phyloP scores from a whole-genome alignment of 495 filamentous ascomycete genomes.

The Hypoxylon lienhwacheense region DNA sequence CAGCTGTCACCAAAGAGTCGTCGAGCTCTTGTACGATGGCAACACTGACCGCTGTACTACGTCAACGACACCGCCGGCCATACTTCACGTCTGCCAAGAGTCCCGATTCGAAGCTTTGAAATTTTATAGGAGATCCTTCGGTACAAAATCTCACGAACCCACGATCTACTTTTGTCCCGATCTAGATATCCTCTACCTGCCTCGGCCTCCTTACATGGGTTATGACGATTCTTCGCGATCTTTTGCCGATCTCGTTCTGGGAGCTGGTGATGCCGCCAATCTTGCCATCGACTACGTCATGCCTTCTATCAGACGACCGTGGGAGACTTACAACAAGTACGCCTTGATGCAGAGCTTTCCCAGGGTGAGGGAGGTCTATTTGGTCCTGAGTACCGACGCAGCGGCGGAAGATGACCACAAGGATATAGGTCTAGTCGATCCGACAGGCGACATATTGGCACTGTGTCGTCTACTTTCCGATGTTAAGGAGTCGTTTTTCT shows the following conservation, averaged over 20 bases:
- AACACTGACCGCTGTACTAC: constrained; percentile 39
- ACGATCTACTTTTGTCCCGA: constrained; percentile 50
- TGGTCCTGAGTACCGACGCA: constrained; percentile 38
- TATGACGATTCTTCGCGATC: constrained; percentile 51
- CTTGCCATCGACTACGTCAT: constrained; percentile 55
- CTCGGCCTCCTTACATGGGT: constrained; percentile 49
- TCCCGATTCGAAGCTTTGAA: constrained; percentile 48
- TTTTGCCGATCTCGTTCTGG: constrained; percentile 39
- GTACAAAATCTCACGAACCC: constrained; percentile 38
- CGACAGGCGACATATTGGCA: constrained; percentile 34
- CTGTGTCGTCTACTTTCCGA: constrained; percentile 44
- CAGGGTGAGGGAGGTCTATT: constrained; percentile 42
- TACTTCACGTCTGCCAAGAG: constrained; percentile 49
- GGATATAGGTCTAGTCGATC: constrained; percentile 45
- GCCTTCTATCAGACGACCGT: constrained; percentile 50
- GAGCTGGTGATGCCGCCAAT: constrained; percentile 34
- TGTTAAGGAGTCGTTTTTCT: constrained; percentile 46
- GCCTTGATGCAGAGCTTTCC: constrained; percentile 49
- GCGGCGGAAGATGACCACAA: constrained; percentile 18
- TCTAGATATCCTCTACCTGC: constrained; percentile 53
- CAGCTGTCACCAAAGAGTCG: constrained; percentile 44
- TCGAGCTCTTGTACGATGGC: constrained; percentile 45
- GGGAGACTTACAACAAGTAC: constrained; percentile 58
- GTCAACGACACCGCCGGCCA: constrained; percentile 43
- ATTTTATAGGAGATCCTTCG: constrained; percentile 47